phyloP scores from a whole-genome alignment of 78 protist species.

The Isochrysis galbana region DNA sequence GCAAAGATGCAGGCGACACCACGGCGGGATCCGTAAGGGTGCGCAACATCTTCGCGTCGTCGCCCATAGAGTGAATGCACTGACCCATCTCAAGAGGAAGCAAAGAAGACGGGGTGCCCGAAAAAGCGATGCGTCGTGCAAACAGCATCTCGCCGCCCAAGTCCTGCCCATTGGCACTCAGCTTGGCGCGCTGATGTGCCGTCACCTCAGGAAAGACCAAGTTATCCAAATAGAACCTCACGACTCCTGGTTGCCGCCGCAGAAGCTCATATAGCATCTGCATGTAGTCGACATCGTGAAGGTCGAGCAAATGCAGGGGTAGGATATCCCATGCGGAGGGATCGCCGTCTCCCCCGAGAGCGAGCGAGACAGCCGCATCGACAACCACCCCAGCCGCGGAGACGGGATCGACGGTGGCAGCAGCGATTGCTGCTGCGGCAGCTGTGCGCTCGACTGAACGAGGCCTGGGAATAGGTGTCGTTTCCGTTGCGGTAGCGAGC shows the following conservation, averaged over 20 bases:
- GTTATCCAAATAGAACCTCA: conserved; percentile 42
- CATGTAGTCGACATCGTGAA: conserved; percentile 59
- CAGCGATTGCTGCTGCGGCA: neutral
- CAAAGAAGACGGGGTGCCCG: conserved; percentile 75
- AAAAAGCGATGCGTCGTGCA: conserved; percentile 61
- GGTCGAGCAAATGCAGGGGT: conserved; percentile 34
- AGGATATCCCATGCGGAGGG: neutral
- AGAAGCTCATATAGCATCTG: conserved; percentile 40
- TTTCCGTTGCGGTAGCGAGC: neutral
- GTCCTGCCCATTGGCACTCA: conserved; percentile 70
- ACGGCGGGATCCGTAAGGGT: conserved; percentile 30
- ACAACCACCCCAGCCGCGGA: neutral
- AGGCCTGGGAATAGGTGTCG: too few species aligned
- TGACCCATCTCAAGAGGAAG: conserved; percentile 79
- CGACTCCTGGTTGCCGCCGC: conserved; percentile 27
- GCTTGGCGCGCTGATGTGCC: conserved; percentile 46
- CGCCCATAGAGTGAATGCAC: neutral
- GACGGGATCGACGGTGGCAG: neutral
- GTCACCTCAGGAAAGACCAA: conserved; percentile 66
- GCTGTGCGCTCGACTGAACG: neutral
- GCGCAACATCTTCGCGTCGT: conserved; percentile 37
- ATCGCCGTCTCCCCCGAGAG: neutral
- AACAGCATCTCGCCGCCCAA: conserved; percentile 59
- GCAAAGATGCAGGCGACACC: neutral
- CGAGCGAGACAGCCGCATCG: neutral